Percentiles rank a stretch among this genome's conserved stretches.
Conservation (phyloP, 2,329 filamentous ascomycete species). For the Davidsoniella eucalypti region DNA sequence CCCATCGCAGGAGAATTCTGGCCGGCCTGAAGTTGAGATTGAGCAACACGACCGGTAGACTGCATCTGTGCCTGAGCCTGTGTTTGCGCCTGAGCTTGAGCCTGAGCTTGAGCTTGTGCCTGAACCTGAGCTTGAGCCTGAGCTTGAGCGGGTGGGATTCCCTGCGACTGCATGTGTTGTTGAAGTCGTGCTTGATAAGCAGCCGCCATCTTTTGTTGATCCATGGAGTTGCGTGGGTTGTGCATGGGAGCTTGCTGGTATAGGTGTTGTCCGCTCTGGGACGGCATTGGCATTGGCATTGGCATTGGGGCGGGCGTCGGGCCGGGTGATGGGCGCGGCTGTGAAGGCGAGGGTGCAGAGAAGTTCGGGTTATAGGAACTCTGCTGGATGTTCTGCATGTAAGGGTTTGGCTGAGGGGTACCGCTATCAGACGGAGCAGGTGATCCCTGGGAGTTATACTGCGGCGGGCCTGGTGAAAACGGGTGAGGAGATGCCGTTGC, state of each 20-base stretch:
- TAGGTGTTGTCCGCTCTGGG: constrained; percentile 27
- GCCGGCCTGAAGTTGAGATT: not conserved
- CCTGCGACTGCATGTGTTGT: constrained; percentile 40
- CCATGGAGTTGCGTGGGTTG: constrained; percentile 23
- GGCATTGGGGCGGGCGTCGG: constrained; percentile 32
- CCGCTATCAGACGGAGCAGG: constrained; percentile 62
- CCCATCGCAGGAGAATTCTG: constrained; percentile 8
- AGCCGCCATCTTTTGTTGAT: constrained; percentile 52
- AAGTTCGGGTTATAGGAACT: constrained; percentile 40
- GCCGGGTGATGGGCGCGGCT: constrained; percentile 37
- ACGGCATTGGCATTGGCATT: constrained; percentile 31
- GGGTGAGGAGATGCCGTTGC: constrained; percentile 85
- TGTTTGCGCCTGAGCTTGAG: constrained; percentile 1
- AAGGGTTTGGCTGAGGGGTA: constrained; percentile 59
- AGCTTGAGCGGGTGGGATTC: constrained; percentile 16
- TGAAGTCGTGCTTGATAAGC: constrained; percentile 74
- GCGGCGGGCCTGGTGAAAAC: constrained; percentile 62
- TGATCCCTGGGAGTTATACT: constrained; percentile 56
- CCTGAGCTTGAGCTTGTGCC: constrained; percentile 7
- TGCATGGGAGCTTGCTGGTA: constrained; percentile 12
- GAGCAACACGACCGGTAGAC: constrained; percentile 14
- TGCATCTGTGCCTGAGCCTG: constrained; percentile 15
- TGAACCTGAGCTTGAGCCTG: constrained; percentile 9
- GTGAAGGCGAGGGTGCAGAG: constrained; percentile 34
- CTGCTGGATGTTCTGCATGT: constrained; percentile 40